Base-by-base conservation (phyloP, 2,329 filamentous ascomycete genomes). In the Clonostachys solani region DNA sequence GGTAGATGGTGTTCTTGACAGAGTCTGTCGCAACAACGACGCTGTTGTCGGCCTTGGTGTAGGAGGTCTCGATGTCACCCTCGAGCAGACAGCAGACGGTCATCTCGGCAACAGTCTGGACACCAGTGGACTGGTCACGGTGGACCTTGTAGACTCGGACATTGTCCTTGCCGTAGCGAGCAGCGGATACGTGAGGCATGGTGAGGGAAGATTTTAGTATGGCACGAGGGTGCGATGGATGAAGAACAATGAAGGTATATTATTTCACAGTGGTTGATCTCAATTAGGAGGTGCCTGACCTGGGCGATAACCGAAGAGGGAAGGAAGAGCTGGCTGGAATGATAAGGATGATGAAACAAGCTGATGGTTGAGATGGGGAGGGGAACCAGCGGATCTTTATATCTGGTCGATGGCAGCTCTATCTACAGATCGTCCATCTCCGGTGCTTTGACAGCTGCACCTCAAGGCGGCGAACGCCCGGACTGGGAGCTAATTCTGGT, bases 1-100 rank as follows among this genome's bases (percentile, higher is more conserved):
- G 91, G 76, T 94, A 96, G 64, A 89, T 85, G 59, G 88, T 97
- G 73, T 99, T 96, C 77, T 99, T 99, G 74, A 97, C 95, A 23
- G 91, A 92, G 71, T 99, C 94, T 51, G 94, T 99, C 53, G 94
- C 91, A 51, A 99, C 92, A 49, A 99, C 83, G 54, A 95, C 89
- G 60, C 86, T 88, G 78, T 99, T 99, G 75, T 99, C 92, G 58
- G 90, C 92, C 62, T 81, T 69, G 52, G 92, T 99, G 78, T 96
- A 99, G 54, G 89, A 95, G 52, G 60, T 81, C 47, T 94, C 89
- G 58, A 99, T 96, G 50, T 91, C 87, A 57, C 94, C 94, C 74
- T 97, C 91, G 33, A 99, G 81, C 45, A 97, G 78, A 53, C 91
- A 90, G 72, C 89, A 89, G 58, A 99, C 88, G 38, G 91, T 96